Conservation (phyloP, 257 asterid genomes). For the Sherardia arvensis region DNA sequence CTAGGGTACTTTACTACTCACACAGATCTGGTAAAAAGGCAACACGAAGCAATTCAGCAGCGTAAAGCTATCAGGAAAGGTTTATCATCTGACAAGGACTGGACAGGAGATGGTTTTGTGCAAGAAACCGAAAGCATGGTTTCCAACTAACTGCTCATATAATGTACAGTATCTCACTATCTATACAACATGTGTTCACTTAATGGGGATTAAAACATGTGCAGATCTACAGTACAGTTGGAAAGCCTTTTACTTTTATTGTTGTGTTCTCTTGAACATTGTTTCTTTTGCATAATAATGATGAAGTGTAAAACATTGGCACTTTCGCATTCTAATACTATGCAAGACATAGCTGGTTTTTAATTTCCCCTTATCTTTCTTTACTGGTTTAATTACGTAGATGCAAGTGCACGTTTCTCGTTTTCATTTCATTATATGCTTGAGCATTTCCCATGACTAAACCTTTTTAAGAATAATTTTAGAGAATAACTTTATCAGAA, state of each 20-base stretch:
- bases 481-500: no score
- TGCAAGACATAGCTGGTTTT: neutral
- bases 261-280: neutral
- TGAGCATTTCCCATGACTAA: no score
- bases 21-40: constrained; percentile 53
- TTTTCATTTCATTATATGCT: no score
- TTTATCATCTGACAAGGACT: constrained; percentile 76
- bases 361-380: neutral
- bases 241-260: neutral
- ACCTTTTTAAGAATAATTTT: no score
- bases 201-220: neutral
- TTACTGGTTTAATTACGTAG: neutral
- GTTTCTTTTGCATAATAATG: neutral
- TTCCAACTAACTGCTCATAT: constrained; percentile 38
- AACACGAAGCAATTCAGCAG: constrained; percentile 58
- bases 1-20: constrained; percentile 71
- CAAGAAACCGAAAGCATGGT: constrained; percentile 90
- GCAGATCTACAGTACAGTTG: neutral
- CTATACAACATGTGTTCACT: neutral
- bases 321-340: neutral
- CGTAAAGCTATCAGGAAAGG: constrained; percentile 75
- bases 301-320: neutral
- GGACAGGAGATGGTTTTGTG: constrained; percentile 96
- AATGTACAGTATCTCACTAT: neutral
- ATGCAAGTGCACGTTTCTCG: neutral